Percentiles rank a stretch among this genome's conserved stretches.
phyloP scores from a whole-genome alignment of 257 asterid genomes.

The Solanum verrucosum region DNA sequence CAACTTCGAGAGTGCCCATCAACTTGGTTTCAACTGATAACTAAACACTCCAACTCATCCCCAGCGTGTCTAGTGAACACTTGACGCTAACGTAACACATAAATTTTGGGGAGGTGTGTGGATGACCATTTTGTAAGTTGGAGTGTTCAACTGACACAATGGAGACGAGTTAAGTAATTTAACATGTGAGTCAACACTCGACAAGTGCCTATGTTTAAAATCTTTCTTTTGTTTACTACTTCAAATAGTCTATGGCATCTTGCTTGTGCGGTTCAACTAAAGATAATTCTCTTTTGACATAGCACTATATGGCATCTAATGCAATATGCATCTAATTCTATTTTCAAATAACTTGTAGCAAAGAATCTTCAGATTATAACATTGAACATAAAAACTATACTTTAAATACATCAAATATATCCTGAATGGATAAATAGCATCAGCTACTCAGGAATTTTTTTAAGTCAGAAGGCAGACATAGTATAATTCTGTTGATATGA shows the following conservation, averaged over 20 bases:
- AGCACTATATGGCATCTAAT: not conserved
- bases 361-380: not conserved
- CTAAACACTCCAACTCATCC: not conserved
- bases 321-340: conserved; percentile 2
- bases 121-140: not conserved
- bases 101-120: not conserved
- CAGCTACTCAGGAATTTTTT: not conserved
- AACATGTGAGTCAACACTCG: not conserved
- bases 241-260: not conserved
- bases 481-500: not conserved
- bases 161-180: not conserved
- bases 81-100: not conserved
- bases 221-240: not conserved
- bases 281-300: not conserved
- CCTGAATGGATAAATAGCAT: not conserved
- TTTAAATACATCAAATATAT: not conserved
- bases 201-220: not conserved
- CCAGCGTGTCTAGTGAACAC: not conserved
- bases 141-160: not conserved
- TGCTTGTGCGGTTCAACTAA: not conserved
- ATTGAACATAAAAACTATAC: not conserved
- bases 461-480: not conserved
- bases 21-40: not conserved
- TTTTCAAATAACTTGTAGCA: not conserved
- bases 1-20: not conserved